Base-by-base conservation (phyloP, 2,329 filamentous ascomycete species). In the Albophoma yamanashiensis region DNA sequence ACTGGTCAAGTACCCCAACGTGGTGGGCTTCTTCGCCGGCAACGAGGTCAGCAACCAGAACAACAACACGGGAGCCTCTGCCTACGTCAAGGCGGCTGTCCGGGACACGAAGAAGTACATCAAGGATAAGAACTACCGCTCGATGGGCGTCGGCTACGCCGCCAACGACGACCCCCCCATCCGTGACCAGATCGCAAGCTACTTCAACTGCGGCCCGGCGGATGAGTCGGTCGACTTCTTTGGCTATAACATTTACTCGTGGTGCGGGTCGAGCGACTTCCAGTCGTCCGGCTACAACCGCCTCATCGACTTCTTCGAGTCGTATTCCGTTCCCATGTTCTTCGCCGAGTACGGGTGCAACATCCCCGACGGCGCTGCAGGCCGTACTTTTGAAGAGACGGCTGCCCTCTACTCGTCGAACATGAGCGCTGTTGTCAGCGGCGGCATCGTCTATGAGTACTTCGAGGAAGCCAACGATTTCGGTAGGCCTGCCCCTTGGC, bases 231-330 rank as follows among this genome's bases (percentile, higher is more conserved):
- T 97, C 66, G 94, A 99, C 76, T 97, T 95, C 82, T 99, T 92
- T 89, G 94, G 94, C 62, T 97, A 97, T 88, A 99, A 99, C 82
- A 96, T 97, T 78, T 99, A 99, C 84, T 96, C 92, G 59, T 99
- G 94, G 94, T 99, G 94, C 74, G 94, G 93, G 67, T 75, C 92
- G 67, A 96, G 89, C 70, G 85, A 80, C 68, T 94, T 89, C 78
- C 71, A 80, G 40, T 71, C 81, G 61, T 97, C 94, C 4, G 91
- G 91, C 59, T 99, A 92, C 77, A 81, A 88, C 65, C 82, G 86
- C 60, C 89, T 93, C 73, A 92, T 92, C 67, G 75, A 90, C 65
- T 93, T 97, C 78, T 99, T 97, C 79, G 74, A 80, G 62, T 85
- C 88, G 72, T 99, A 94, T 82, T 91, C 90, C 11, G 91, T 99